Conservation (phyloP, 164 flowering plant species). For the Dillenia turbinata region DNA sequence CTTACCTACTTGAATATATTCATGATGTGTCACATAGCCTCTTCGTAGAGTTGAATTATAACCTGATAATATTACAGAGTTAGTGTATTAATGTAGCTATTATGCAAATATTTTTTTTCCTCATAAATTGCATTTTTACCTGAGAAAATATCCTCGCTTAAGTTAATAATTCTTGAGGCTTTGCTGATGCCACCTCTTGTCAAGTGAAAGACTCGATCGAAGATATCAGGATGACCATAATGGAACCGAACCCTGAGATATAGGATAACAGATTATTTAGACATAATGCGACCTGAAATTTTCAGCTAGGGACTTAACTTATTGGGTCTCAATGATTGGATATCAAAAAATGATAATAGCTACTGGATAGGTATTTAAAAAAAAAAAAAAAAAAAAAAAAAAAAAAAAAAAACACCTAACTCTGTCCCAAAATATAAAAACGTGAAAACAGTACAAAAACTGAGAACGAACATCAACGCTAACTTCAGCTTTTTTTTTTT, state of each 20-base stretch:
- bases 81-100: too few relatives aligned
- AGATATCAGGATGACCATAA: conserved; percentile 47
- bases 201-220: conserved; percentile 36
- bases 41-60: conserved; percentile 88
- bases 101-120: too few relatives aligned
- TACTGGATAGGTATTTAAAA: too few relatives aligned
- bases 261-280: not conserved
- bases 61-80: conserved; percentile 32
- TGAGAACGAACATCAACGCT: too few relatives aligned
- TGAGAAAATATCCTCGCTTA: conserved; percentile 43
- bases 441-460: too few relatives aligned
- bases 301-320: not conserved
- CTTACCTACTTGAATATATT: conserved; percentile 96
- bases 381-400: too few relatives aligned
- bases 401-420: too few relatives aligned
- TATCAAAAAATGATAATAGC: not conserved
- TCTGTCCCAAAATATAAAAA: too few relatives aligned
- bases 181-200: conserved; percentile 46
- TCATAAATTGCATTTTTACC: conserved; percentile 12
- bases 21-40: conserved; percentile 90
- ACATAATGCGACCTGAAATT: not conserved
- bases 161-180: conserved; percentile 34
- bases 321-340: not conserved
- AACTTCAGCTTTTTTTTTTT: too few relatives aligned
- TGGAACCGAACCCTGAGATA: conserved; percentile 37